phyloP scores from a whole-genome alignment of 495 filamentous ascomycete genomes.

The Cryomyces minteri region DNA sequence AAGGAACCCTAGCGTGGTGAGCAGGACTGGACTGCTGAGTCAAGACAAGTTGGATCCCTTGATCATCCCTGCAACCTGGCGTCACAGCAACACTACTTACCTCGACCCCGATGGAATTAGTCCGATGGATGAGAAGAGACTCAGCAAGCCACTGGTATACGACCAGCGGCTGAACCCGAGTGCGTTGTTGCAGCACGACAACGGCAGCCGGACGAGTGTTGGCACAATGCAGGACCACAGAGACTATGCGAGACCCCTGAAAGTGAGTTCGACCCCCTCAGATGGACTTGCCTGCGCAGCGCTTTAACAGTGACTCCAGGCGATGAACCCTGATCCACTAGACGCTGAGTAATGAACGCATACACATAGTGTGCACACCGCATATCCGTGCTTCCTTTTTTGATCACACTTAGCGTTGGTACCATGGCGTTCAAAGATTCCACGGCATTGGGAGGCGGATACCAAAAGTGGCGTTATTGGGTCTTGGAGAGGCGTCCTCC shows the following conservation, averaged over 20 bases:
- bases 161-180: conserved; percentile 12
- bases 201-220: conserved; percentile 7
- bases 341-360: not conserved
- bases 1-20: conserved; percentile 10
- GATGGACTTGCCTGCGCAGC: not conserved
- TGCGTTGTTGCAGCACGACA: conserved; percentile 8
- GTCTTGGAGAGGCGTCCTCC: too few relatives aligned
- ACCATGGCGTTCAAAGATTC: too few relatives aligned
- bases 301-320: not conserved
- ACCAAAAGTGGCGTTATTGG: too few relatives aligned
- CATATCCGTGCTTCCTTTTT: too few relatives aligned
- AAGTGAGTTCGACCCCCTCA: not conserved
- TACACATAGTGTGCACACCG: too few relatives aligned
- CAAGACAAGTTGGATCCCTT: not conserved
- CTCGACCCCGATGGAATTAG: not conserved
- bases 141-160: conserved; percentile 8
- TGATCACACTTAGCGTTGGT: too few relatives aligned
- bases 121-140: not conserved
- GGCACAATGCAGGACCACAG: conserved; percentile 7
- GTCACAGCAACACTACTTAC: not conserved
- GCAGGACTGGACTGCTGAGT: conserved; percentile 7
- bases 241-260: conserved; percentile 8
- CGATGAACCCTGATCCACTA: not conserved
- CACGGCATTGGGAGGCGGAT: too few relatives aligned
- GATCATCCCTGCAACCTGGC: not conserved